Evolutionary conservation across 441 rosid species (phyloP).

Genomic region (Erysimum cheiri): DNA sequence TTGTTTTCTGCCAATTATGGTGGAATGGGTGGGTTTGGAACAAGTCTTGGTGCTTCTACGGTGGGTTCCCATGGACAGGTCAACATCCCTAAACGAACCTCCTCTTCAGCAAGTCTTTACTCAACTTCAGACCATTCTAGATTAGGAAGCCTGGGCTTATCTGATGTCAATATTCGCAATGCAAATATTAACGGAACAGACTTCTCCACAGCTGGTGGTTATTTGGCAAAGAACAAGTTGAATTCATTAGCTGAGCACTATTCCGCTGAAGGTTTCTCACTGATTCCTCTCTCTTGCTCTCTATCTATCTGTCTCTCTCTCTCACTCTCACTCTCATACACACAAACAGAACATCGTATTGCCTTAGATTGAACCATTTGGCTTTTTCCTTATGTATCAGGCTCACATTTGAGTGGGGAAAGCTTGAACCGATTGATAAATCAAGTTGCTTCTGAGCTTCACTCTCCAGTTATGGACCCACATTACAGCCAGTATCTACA

Average conservation of each 20-base stretch:
- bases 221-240: conserved; percentile 56
- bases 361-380: conserved; percentile 26
- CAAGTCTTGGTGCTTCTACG: conserved; percentile 54
- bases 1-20: conserved; percentile 52
- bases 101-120: conserved; percentile 75
- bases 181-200: conserved; percentile 53
- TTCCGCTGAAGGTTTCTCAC: conserved; percentile 56
- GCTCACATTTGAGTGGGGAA: conserved; percentile 54
- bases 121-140: conserved; percentile 57
- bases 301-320: background rate
- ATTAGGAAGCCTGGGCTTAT: conserved; percentile 56
- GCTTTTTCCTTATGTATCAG: conserved; percentile 41
- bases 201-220: conserved; percentile 54
- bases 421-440: conserved; percentile 52
- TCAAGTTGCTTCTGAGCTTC: conserved; percentile 58
- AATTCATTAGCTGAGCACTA: conserved; percentile 51
- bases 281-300: background rate
- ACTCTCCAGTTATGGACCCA: conserved; percentile 60
- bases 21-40: conserved; percentile 58
- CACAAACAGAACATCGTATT: conserved; percentile 3
- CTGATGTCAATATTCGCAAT: conserved; percentile 53
- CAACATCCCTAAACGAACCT: conserved; percentile 69
- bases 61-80: conserved; percentile 55
- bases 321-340: conserved; percentile 7
- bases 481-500: conserved; percentile 58